Percentiles rank a stretch among this genome's conserved stretches.
Conservation (phyloP, 371 early-diverging fungal species). For the Mortierella sp. region DNA sequence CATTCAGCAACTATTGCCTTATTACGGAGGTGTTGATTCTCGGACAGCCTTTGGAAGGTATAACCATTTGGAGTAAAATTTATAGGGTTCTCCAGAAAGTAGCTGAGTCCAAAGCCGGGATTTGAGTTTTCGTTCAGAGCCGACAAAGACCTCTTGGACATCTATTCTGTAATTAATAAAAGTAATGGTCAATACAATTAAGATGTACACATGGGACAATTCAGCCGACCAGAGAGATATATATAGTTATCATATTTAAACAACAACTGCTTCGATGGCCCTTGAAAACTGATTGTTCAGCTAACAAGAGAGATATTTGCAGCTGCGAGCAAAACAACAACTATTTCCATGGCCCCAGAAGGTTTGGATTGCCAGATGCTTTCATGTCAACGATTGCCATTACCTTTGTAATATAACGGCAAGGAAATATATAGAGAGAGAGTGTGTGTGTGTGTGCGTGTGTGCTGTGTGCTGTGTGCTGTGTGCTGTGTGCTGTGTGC, state of each 20-base stretch:
- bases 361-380: conserved; percentile 6
- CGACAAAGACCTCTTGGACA: conserved; percentile 1
- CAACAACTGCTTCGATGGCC: conserved; percentile 6
- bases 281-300: not conserved
- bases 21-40: not conserved
- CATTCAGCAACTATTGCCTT: not conserved
- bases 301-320: conserved; percentile 7
- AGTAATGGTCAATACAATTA: conserved; percentile 2
- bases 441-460: too few species aligned
- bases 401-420: not conserved
- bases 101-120: conserved; percentile 5
- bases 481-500: too few species aligned
- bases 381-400: conserved; percentile 6
- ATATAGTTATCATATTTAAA: not conserved
- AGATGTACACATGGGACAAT: conserved; percentile 9
- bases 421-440: not conserved
- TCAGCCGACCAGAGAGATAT: conserved; percentile 5
- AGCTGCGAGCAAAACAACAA: conserved; percentile 6
- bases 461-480: too few species aligned
- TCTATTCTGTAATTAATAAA: conserved; percentile 3
- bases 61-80: conserved; percentile 3
- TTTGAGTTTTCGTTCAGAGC: not conserved
- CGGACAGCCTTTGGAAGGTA: not conserved
- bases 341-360: conserved; percentile 7
- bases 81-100: not conserved